These are phyloP conservation scores for Phytophthora gonapodyides DNA, from an alignment of 352 stramenopile species.

Conservation along the genomic window DNA sequence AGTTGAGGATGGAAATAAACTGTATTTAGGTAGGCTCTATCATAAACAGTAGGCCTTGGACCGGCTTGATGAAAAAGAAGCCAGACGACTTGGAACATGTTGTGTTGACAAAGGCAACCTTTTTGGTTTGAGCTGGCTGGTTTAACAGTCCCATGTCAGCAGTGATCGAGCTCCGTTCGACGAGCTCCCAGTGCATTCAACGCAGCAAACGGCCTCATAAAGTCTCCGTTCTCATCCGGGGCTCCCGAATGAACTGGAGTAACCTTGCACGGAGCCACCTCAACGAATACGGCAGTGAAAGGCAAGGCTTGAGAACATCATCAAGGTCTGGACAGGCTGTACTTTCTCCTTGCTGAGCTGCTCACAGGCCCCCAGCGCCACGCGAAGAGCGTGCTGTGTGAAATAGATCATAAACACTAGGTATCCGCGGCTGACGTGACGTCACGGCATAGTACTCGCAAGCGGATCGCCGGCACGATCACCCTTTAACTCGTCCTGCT, in stretches of 20 bases:
- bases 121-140: too few species aligned
- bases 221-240: too few species aligned
- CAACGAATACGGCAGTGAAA: neutral
- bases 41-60: conserved; percentile 12
- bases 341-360: conserved; percentile 3
- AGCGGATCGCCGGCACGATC: too few species aligned
- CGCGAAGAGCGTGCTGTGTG: neutral
- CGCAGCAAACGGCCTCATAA: neutral
- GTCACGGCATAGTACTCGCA: neutral
- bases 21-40: neutral
- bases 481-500: too few species aligned
- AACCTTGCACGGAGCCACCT: too few species aligned
- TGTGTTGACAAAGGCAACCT: too few species aligned
- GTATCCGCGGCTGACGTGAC: neutral
- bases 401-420: conserved; percentile 5
- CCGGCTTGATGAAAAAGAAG: neutral
- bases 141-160: too few species aligned
- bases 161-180: too few species aligned
- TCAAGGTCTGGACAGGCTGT: conserved; percentile 1
- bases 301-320: conserved; percentile 8
- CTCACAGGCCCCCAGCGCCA: neutral
- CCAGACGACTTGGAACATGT: too few species aligned
- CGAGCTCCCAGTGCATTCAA: neutral
- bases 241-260: too few species aligned
- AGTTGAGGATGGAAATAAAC: too few species aligned